Evolutionary conservation across 2,329 filamentous ascomycete species (phyloP).

Genomic region (Niveomyces coronatus): DNA sequence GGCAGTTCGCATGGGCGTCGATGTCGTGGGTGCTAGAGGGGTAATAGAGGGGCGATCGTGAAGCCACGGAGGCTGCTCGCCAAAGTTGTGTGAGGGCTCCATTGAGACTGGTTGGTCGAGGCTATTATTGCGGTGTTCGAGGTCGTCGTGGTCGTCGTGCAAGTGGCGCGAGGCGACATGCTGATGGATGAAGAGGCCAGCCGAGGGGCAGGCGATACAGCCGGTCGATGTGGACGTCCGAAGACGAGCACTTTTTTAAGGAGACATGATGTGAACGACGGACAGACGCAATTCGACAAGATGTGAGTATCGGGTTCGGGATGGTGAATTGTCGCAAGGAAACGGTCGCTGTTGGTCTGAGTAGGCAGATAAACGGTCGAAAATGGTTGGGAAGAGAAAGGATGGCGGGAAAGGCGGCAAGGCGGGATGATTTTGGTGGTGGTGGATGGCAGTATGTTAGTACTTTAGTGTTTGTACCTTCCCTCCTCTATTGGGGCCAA

Average conservation of each 20-base stretch:
- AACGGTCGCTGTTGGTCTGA: neutral
- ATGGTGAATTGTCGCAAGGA: neutral
- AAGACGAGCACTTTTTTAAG: slow-evolving; percentile 8
- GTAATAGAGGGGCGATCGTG: slow-evolving; percentile 1
- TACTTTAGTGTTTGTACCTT: no score
- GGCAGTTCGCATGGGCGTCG: slow-evolving; percentile 37
- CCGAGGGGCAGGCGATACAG: slow-evolving; percentile 5
- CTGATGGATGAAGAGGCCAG: slow-evolving; percentile 4
- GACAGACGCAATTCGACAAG: neutral
- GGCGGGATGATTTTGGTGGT: slow-evolving; percentile 8
- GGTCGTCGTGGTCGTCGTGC: slow-evolving; percentile 12
- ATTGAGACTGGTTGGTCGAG: slow-evolving; percentile 11
- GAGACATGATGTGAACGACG: slow-evolving; percentile 1
- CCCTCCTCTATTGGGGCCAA: no score
- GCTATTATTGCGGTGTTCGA: no score
- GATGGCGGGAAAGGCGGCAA: slow-evolving; percentile 5
- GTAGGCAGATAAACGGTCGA: no score
- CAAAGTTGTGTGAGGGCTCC: slow-evolving; percentile 11
- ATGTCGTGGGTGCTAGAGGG: slow-evolving; percentile 23
- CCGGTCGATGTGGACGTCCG: slow-evolving; percentile 6
- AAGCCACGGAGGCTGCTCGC: slow-evolving; percentile 4
- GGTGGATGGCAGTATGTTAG: neutral
- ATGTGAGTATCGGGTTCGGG: neutral
- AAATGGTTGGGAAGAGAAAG: slow-evolving; percentile 5
- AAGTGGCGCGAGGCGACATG: slow-evolving; percentile 7